These are phyloP conservation scores for Ochromonas danica DNA, from an alignment of 108 stramenopile species.

Conservation along the genomic window DNA sequence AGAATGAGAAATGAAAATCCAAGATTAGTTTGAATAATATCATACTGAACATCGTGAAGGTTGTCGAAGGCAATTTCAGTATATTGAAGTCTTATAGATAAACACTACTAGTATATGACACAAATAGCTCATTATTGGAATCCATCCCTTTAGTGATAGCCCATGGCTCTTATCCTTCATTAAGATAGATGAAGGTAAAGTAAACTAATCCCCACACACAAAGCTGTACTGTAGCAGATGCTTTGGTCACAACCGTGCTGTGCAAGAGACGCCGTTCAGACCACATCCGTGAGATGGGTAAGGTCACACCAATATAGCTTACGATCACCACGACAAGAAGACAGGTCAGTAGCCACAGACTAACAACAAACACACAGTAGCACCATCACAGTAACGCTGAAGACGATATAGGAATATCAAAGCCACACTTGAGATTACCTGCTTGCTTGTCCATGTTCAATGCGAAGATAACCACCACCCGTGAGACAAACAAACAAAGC, in stretches of 20 bases:
- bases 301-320: constrained; percentile 15
- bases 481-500: constrained; percentile 15
- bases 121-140: constrained; percentile 17
- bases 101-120: constrained; percentile 17
- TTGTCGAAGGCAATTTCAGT: constrained; percentile 15
- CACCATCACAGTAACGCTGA: constrained; percentile 14
- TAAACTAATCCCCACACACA: constrained; percentile 15
- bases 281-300: constrained; percentile 13
- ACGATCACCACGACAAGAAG: constrained; percentile 14
- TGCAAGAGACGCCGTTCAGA: constrained; percentile 13
- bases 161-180: constrained; percentile 15
- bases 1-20: constrained; percentile 17
- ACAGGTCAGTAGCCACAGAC: constrained; percentile 13
- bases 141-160: constrained; percentile 15
- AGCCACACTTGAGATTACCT: constrained; percentile 15
- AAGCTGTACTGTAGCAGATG: constrained; percentile 15
- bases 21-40: constrained; percentile 18
- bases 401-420: constrained; percentile 17
- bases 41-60: constrained; percentile 15
- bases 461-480: constrained; percentile 13
- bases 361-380: constrained; percentile 16
- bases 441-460: constrained; percentile 15
- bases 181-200: constrained; percentile 17
- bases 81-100: constrained; percentile 17
- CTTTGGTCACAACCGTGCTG: constrained; percentile 13